phyloP scores from a whole-genome alignment of 1,284 basidiomycete species.

The Ganoderma boninense region DNA sequence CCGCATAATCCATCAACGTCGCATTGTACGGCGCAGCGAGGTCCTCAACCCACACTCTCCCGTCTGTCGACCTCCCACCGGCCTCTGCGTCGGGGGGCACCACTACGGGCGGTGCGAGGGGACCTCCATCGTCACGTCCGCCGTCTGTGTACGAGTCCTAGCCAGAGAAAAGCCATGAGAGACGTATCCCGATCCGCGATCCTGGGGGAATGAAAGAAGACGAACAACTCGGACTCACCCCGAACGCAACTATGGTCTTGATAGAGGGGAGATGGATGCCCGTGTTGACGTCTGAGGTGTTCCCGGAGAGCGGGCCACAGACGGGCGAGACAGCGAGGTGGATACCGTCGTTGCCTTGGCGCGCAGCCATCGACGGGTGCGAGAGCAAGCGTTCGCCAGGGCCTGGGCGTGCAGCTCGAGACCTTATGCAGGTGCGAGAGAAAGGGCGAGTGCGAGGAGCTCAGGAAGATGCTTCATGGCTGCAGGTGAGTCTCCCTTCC shows the following conservation, averaged over 20 bases:
- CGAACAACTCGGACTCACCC: conserved; percentile 40
- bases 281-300: conserved; percentile 47
- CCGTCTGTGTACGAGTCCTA: conserved; percentile 48
- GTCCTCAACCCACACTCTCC: conserved; percentile 46
- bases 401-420: not conserved
- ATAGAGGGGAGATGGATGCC: conserved; percentile 42
- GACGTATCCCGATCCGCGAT: too few relatives aligned
- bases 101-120: conserved; percentile 43
- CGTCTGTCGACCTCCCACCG: conserved; percentile 46
- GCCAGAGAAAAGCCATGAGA: too few relatives aligned
- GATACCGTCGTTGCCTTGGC: conserved; percentile 38
- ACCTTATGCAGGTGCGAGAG: not conserved
- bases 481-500: not conserved
- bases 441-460: not conserved
- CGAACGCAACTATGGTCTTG: conserved; percentile 52
- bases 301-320: conserved; percentile 45
- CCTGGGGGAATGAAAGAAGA: too few relatives aligned
- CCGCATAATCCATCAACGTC: conserved; percentile 53
- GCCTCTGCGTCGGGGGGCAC: conserved; percentile 42
- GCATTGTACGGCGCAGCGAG: conserved; percentile 44
- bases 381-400: not conserved
- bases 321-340: conserved; percentile 47
- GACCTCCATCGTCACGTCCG: conserved; percentile 42
- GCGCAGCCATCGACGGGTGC: not conserved
- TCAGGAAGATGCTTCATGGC: not conserved